phyloP scores from a whole-genome alignment of 2,329 filamentous ascomycete species.

The Endothia cerciana region DNA sequence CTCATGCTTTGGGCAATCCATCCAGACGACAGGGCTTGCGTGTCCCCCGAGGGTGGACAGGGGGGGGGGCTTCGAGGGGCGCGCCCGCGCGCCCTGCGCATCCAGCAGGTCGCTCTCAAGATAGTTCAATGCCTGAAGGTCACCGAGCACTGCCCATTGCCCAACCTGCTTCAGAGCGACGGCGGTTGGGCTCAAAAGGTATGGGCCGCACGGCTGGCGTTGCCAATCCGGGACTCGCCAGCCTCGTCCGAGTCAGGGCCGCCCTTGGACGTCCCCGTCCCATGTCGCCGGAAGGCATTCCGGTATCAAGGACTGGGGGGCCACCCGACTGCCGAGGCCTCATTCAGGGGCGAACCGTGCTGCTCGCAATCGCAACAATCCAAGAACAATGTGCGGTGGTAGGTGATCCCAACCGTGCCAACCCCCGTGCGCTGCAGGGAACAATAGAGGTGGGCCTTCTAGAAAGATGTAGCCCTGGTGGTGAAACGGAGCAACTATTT shows the following conservation, averaged over 20 bases:
- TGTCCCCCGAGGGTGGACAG: background rate
- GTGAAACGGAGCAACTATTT: background rate
- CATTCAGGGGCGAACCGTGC: background rate
- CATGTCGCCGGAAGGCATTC: conserved; percentile 25
- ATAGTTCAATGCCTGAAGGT: conserved; percentile 20
- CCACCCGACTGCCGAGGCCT: conserved; percentile 7
- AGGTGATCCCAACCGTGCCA: conserved; percentile 2
- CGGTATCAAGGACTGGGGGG: conserved; percentile 23
- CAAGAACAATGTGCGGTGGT: background rate
- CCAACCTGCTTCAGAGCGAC: background rate
- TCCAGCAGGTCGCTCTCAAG: conserved; percentile 16
- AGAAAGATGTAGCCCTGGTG: background rate
- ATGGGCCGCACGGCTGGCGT: conserved; percentile 6
- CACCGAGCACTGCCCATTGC: background rate
- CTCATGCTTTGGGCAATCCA: too few relatives aligned
- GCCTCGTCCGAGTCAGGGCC: conserved; percentile 23
- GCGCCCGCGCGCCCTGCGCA: conserved; percentile 14
- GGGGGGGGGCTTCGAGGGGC: background rate
- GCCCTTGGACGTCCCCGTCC: conserved; percentile 3
- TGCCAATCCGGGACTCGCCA: conserved; percentile 19
- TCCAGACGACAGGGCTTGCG: background rate
- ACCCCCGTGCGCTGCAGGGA: background rate
- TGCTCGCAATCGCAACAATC: background rate
- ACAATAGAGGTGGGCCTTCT: background rate
- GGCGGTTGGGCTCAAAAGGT: conserved; percentile 10